Base-by-base conservation (phyloP, 164 flowering plant genomes). In the Annona squamosa region DNA sequence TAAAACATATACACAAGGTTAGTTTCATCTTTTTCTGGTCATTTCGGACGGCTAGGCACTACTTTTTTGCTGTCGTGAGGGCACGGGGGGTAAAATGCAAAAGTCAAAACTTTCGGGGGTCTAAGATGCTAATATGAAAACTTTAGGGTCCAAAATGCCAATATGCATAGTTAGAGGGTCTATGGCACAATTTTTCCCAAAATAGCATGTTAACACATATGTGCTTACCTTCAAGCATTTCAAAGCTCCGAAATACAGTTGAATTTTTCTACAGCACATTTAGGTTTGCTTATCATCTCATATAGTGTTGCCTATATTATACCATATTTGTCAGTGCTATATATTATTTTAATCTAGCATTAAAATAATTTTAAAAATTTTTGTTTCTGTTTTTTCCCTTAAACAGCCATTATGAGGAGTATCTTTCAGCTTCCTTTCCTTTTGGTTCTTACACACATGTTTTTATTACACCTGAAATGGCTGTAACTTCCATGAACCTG, bases 391-490 rank as follows among this genome's bases (percentile, higher is more conserved):
- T 9, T 57, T 52, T 77, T 82, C 19, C 37, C 37, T 26, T 26
- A 1, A 63, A 65, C 90, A 95, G 98, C 82, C 86, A 90, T 73
- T 95, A 88, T 82, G 98, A 91, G 80, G 89, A 86, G 67, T 93
- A 93, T 78, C 92, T 95, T 72, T 81, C 88, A 44, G 84, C 87
- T 64, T 75, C 89, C 68, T 95, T 95, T 85, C 99, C 99, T 76
- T 93, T 95, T 87, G 97, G 96, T 61, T 91, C 97, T 70, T 95
- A 95, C 84, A 90, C 86, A 81, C 99, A 93, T 89, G 87, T 95
- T 63, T 95, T 95, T 77, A 79, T 95, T 67, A 76, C 87, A 67
- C 93, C 99, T 70, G 97, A 91, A 82, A 89, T 90, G 90, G 81
- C 84, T 64, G 72, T 93, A 77, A 89, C 99, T 46, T 83, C 97